Percentiles rank a stretch among this genome's conserved stretches.
These are phyloP conservation scores for Coprinellus micaceus DNA, from an alignment of 768 basidiomycete genomes.

Conservation along the genomic window DNA sequence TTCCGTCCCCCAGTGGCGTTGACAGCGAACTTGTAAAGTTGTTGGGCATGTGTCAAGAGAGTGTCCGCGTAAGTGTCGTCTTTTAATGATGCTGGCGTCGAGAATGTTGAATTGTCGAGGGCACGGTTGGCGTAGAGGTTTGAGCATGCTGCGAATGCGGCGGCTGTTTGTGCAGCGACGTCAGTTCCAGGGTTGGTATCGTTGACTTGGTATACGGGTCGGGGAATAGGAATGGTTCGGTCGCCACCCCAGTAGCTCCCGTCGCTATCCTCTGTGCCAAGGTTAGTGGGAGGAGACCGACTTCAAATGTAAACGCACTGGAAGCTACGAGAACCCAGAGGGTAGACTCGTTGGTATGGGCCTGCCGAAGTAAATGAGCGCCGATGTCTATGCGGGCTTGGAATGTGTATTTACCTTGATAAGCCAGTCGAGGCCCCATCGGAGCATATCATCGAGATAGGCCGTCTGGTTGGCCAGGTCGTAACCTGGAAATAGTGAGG, in stretches of 20 bases:
- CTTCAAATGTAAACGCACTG: slow-evolving; percentile 34
- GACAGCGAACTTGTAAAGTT: slow-evolving; percentile 74
- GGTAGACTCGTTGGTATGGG: slow-evolving; percentile 69
- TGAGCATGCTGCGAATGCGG: slow-evolving; percentile 86
- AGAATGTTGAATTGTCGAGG: slow-evolving; percentile 47
- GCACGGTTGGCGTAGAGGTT: slow-evolving; percentile 66
- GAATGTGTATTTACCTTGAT: slow-evolving; percentile 58
- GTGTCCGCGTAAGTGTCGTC: slow-evolving; percentile 70
- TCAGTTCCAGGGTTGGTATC: slow-evolving; percentile 83
- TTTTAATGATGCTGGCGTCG: slow-evolving; percentile 61
- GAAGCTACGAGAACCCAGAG: slow-evolving; percentile 77
- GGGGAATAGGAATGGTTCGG: slow-evolving; percentile 63
- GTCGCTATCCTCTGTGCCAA: slow-evolving; percentile 50
- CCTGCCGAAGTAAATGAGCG: no score
- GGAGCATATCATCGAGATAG: slow-evolving; percentile 87
- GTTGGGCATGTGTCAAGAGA: slow-evolving; percentile 69
- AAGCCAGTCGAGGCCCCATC: slow-evolving; percentile 91
- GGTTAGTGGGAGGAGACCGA: slow-evolving; percentile 4
- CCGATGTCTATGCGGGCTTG: no score
- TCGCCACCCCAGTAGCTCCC: slow-evolving; percentile 91
- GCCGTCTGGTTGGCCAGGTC: slow-evolving; percentile 82
- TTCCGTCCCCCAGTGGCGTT: slow-evolving; percentile 57
- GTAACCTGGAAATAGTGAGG: slow-evolving; percentile 50
- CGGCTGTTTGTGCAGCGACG: slow-evolving; percentile 77
- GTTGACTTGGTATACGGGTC: slow-evolving; percentile 79